Evolutionary conservation across 177 flowering plant species (phyloP), one percentile per base, ranked within the genome.

Genomic region (Vitis hybrid): DNA sequence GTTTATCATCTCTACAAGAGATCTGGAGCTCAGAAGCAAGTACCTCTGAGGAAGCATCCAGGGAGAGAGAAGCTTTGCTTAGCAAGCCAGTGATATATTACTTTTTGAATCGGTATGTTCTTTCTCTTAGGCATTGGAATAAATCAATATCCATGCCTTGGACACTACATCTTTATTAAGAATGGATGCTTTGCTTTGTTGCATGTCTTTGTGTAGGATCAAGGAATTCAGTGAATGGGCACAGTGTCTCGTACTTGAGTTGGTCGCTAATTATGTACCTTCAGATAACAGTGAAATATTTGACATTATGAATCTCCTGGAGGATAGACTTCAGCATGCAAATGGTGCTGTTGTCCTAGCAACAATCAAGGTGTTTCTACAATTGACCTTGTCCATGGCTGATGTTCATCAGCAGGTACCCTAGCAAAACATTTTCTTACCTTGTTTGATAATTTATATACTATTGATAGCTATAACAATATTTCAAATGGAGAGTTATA

Each of bases 391-490:
- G 83, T 92, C 97, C 74, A 96, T 93, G 99, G 80, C 89, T 52
- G 99, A 96, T 84, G 97, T 94, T 71, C 99, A 96, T 85, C 99
- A 96, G 74, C 97, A 96, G 99, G 99, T 96, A 53, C 72, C 45
- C n/a, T 69, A 31, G 68, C 31, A 34, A 59, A 39, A 26, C 20
- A 1, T 58, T n/a, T 63, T 65, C 39, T 51, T 48, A 34, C 54
- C 20, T 14, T 11, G 13, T 52, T 10, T 50, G 67, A 16, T 1
- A 50, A 34, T 31, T 61, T 45, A 22, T 9, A 18, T 50, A 50
- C 15, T 49, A 10, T 9, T 52, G 68, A 10, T 20, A 1, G 49
- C 31, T 69, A 2, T 50, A 50, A 50, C 55, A n/a, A 2, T 51
- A 60, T 4, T 19, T 50, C n/a, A 10, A 31, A 60, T 3, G 7